Percentiles rank a stretch among this genome's conserved stretches.
phyloP scores from a whole-genome alignment of 129 eudicot species.

The Scalesia atractyloides region DNA sequence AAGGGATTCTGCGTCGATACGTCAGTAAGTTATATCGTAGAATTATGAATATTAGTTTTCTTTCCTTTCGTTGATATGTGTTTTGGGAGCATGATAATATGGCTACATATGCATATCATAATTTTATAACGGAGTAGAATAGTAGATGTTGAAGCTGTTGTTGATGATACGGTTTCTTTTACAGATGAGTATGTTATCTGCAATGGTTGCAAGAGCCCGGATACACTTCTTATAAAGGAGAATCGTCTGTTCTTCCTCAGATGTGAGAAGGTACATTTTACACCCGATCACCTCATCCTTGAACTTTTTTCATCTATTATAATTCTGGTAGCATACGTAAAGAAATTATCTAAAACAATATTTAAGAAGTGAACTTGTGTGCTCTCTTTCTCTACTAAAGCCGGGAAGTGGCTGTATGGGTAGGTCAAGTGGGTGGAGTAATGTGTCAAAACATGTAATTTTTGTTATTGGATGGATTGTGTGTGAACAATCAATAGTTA shows the following conservation, averaged over 20 bases:
- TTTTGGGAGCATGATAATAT: constrained; percentile 5
- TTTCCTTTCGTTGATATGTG: not conserved
- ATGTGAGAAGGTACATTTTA: constrained; percentile 37
- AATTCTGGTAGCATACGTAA: not conserved
- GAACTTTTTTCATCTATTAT: not conserved
- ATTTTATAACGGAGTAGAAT: not conserved
- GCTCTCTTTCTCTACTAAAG: not conserved
- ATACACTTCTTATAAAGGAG: constrained; percentile 39
- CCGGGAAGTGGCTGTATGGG: not conserved
- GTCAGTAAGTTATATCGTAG: constrained; percentile 54
- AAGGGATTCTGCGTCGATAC: constrained; percentile 73
- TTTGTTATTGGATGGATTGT: not conserved
- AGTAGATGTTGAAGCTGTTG: not conserved
- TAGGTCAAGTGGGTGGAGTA: not conserved
- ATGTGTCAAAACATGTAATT: not conserved
- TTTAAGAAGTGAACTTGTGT: not conserved
- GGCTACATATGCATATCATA: not conserved
- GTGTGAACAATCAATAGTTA: not conserved
- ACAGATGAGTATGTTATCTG: constrained; percentile 49
- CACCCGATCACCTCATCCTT: not conserved
- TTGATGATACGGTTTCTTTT: constrained; percentile 20
- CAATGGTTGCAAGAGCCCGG: constrained; percentile 50
- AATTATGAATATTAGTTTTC: not conserved
- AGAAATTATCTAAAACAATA: not conserved
- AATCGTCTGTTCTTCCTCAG: constrained; percentile 43